Base-by-base conservation (phyloP, 108 stramenopile genomes). In the Nitzschia sp. region DNA sequence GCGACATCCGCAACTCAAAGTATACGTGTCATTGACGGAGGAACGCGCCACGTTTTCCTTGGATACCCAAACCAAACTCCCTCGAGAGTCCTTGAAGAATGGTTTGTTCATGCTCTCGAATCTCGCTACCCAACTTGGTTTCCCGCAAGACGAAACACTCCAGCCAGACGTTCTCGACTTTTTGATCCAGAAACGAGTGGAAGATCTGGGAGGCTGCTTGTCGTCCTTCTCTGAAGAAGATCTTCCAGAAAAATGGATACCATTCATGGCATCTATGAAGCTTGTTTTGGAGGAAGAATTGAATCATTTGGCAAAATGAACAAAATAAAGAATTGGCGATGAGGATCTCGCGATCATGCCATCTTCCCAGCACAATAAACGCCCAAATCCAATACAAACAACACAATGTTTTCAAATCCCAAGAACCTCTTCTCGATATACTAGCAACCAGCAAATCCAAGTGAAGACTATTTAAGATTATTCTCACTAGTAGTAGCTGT, bases 11-110 rank as follows among this genome's bases (percentile, higher is more conserved):
- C 59, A 68, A 44, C 36, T 75, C 11, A 19, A 3, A 3, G 11
- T 15, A 13, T 66, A 36, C 34, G 53, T 33, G 8, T 36, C 60
- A 11, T 57, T 50, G 17, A 54, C 66, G 17, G 73, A 75, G 50
- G 19, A 61, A 15, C 73, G 73, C 3, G 66, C 73, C 15, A 67
- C 66, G 15, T 75, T 75, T 64, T 75, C 66, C 0, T 54, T 58
- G 16, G 64, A 75, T 23, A 30, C 66, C 3, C 17, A 27, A 8
- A 55, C 48, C 4, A 34, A 44, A 27, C n/a, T 8, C 15, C 66
- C 73, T 30, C 46, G 73, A 30, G 59, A 60, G 55, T 75, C 73
- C n/a, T 23, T 75, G 29, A 21, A 23, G 35, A 62, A 45, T 35
- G 73, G 73, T 0, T 53, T 75, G 35, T 26, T 11, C 26, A 67